Evolutionary conservation across 1,284 basidiomycete genomes (phyloP), one percentile per base, ranked within the genome.

Genomic region (Chalciporus sp.): DNA sequence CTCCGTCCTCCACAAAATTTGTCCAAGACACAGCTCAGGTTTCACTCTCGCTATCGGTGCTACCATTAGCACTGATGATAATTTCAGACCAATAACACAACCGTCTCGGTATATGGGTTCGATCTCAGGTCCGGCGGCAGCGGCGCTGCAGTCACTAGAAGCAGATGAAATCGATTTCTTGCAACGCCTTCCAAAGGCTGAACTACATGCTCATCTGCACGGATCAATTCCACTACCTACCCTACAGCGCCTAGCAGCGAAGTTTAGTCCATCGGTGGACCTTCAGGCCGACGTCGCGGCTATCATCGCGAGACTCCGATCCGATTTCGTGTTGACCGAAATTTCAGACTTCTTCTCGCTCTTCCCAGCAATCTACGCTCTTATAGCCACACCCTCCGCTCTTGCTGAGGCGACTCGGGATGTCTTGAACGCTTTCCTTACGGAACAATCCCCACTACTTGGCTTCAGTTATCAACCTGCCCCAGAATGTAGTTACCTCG

Each of bases 171-270:
- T 85, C 33, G 29, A 65, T 1, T 92, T 91, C 66, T 70, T 92
- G 43, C 73, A 80, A 51, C 58, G 58, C 3, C 75, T 91, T 0
- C 86, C 86, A 16, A 92, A 92, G 69, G 88, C 90, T 0, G 90
- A 93, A 66, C 76, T 93, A 0, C 90, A 93, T 58, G 90, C 90
- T 0, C 90, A 92, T 66, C 78, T 92, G 7, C 92, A 92, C 61
- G 90, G 90, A 1, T 92, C 82, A 8, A 92, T 93, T 27, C 90
- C 90, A 1, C 72, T 92, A 26, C 48, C 72, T 0, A 72, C 82
- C n/a, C 77, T 93, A 0, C 81, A 84, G 55, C 75, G 83, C 16
- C 80, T 93, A n/a, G 86, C 86, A 0, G 61, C 63, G n/a, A 75
- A 82, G 39, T 77, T 77, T 37, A 44, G 12, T 47, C 61, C 68